Evolutionary conservation across 441 rosid genomes (phyloP), one percentile per base, ranked within the genome.

Genomic region (Manihot esculenta): DNA sequence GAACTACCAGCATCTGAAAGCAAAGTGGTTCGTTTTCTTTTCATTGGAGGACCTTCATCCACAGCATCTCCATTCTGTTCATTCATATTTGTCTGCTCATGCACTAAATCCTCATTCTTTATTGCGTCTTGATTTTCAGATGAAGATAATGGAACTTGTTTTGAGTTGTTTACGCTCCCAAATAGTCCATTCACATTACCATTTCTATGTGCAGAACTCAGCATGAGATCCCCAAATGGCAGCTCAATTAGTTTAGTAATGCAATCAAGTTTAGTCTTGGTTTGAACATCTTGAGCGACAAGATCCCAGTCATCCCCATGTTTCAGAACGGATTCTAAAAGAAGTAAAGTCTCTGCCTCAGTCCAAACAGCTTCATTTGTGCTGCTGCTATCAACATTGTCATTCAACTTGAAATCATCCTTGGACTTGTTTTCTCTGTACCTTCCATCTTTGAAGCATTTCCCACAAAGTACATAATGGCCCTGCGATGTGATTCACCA

Each of bases 301-400:
- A 92, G 91, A 71, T 92, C 97, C 99, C 98, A 94, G 68, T 94
- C 85, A 72, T 92, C 88, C 51, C 97, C 96, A 72, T 91, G 92
- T 81, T 79, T 92, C 71, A 82, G 71, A 49, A 87, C 86, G 72
- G 98, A 87, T 71, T 94, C 99, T 49, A 94, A 82, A 56, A 94
- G 88, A 73, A 83, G 84, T 62, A 91, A 80, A 72, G 77, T 87
- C 85, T 94, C 99, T 50, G 84, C 90, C 78, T 94, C 99, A 1
- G 88, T 90, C 98, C 98, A 94, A 26, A 71, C 77, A 76, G 85
- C 79, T 73, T 76, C 82, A 76, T 70, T 23, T 44, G 76, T 60
- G 50, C 20, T 61, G 55, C 9, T 61, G 53, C 54, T 74, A 26
- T 66, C 77, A 45, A 23, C 55, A 62, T 70, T 38, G 35, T 85